phyloP scores from a whole-genome alignment of 306 rosid genomes.

The Trifolium dubium region DNA sequence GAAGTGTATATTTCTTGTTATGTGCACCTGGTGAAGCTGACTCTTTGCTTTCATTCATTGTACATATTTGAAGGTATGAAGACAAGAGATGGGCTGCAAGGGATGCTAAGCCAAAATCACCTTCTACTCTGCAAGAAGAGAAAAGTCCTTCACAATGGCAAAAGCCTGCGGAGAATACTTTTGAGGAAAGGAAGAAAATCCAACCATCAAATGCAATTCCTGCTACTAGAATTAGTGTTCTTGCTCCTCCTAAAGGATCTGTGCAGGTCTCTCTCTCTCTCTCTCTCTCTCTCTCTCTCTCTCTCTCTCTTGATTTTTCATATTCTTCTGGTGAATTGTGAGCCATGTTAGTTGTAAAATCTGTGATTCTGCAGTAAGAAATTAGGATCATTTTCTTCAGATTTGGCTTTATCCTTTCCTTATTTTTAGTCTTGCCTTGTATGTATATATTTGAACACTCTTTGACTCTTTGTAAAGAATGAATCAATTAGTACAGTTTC shows the following conservation, averaged over 20 bases:
- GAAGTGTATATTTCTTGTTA: conserved; percentile 30
- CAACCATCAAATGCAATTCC: conserved; percentile 58
- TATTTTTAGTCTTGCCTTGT: not conserved
- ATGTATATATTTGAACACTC: not conserved
- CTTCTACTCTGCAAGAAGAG: conserved; percentile 73
- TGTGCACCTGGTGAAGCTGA: conserved; percentile 25
- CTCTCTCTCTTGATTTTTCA: not conserved
- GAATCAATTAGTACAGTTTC: not conserved
- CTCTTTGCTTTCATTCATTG: conserved; percentile 39
- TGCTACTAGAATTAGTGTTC: conserved; percentile 63
- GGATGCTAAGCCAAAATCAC: conserved; percentile 72
- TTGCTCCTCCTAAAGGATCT: conserved; percentile 82
- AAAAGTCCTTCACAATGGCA: conserved; percentile 67
- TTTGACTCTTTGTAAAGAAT: conserved; percentile 7
- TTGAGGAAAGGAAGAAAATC: conserved; percentile 68
- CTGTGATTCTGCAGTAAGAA: not conserved
- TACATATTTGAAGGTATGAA: conserved; percentile 75
- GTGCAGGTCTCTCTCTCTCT: conserved; percentile 56
- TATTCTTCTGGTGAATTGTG: conserved; percentile 18
- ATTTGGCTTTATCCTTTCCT: not conserved
- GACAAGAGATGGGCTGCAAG: conserved; percentile 91
- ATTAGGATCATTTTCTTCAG: not conserved
- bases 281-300: no score
- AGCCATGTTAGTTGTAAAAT: not conserved
- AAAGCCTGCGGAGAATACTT: conserved; percentile 59